Base-by-base conservation (phyloP, 768 basidiomycete genomes). In the Pulveroboletus ravenelii region DNA sequence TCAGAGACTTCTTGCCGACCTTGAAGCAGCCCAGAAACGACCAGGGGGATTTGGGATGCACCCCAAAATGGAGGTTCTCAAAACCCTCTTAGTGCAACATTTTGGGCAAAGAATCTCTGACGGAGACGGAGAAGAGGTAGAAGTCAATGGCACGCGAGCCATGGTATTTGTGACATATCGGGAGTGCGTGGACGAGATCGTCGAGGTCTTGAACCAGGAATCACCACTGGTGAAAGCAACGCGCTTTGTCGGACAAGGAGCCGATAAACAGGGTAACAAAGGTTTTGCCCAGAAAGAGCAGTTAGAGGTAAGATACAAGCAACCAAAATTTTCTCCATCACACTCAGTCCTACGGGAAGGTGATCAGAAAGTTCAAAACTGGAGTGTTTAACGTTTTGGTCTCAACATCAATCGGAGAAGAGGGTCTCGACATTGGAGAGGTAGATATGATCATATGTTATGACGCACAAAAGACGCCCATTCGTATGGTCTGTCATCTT, bases 341-440 rank as follows among this genome's bases (percentile, higher is more conserved):
- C 10, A 9, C 54, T 56, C 40, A 45, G 45, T 55, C 15, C 31
- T 34, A 14, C 10, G 10, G 51, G 3, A 56, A 97, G 93, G 78
- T 90, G 30, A 90, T 99, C 62, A 73, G 83, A 51, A 80, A 81
- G 55, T 98, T 99, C 74, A 93, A 93, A 65, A 72, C 70, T 5
- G 93, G 92, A 10, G 84, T 84, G 51, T 92, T 81, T 66, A 99
- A 99, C 59, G 84, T 96, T 34, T 73, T 99, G 10, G 95, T 99
- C 8, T 88, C 94, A 1, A 98, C 96, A 5, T 95, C 89, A 4
- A 92, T 99, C 48, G 96, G 96, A 18, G 96, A 99, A 70, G 96
- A 99, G 68, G 96, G 96, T 50, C 76, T 99, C 15, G 96, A 99
- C 66, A 99, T 99, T 48, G 96, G 96, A 30, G 94, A 96, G 65